Evolutionary conservation across 2,329 filamentous ascomycete genomes (phyloP), one percentile per base, ranked within the genome.

Genomic region (Cordyceps cicadae): DNA sequence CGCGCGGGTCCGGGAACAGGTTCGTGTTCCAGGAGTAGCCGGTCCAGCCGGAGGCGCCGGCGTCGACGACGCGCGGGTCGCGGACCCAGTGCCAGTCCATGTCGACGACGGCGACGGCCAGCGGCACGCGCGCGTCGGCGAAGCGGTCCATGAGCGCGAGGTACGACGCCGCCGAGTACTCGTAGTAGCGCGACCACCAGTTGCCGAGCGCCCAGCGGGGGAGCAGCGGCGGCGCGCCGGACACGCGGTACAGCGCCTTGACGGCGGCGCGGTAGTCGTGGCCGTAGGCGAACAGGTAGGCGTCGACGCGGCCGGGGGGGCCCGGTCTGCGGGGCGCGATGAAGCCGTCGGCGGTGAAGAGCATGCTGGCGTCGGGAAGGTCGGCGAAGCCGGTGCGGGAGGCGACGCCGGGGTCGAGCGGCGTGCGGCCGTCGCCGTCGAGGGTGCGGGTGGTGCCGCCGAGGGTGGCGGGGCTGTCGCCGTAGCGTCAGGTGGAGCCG

Each of bases 1-100:
- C 71, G 4, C 72, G 70, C 0, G 84, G 84, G 26, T 86, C 74
- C 0, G 84, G 83, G 26, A 62, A 62, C n/a, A 62, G 39, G 17
- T 50, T 54, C 59, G 75, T 78, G 66, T 87, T 81, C 84, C 84
- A 87, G 1, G 80, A 84, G 65, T 87, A 87, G 1, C 84, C 84
- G 5, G 70, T 70, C 70, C 70, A 74, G 0, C 71, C 61, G 5
- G 51, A 51, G 1, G 55, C 41, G 4, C 39, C 82, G n/a, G 76
- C 76, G 58, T 74, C 70, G 12, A 69, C 70, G n/a, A 77, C 73
- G n/a, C 68, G 69, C 7, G 76, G 70, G 12, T 79, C 77, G 1
- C 76, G 68, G 1, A 85, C 82, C 49, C 79, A 68, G 70, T 87
- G 85, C 85, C 84, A 87, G 67, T 87, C 85, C 84, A 87, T 87